phyloP scores from a whole-genome alignment of 169 alveolate species.

The Plasmodium adleri region DNA sequence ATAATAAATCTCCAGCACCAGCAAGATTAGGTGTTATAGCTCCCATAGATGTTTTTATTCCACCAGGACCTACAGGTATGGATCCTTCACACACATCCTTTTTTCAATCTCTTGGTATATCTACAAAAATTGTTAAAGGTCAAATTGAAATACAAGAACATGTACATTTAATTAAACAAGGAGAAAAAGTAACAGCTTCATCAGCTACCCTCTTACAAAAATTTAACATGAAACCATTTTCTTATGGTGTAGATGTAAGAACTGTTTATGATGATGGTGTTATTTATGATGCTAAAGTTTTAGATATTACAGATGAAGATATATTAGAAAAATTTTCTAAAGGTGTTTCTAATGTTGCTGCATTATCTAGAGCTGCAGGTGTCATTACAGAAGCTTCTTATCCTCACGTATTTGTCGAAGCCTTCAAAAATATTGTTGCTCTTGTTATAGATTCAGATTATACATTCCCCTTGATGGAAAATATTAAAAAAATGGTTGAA shows the following conservation, averaged over 20 bases:
- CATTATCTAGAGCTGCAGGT: constrained; percentile 94
- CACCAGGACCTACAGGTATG: constrained; percentile 99
- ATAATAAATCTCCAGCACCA: constrained; percentile 96
- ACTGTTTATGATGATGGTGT: constrained; percentile 96
- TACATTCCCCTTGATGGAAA: constrained; percentile 95
- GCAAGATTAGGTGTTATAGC: constrained; percentile 99
- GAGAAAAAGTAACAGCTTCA: constrained; percentile 97
- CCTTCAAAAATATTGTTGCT: constrained; percentile 97
- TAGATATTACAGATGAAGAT: constrained; percentile 95
- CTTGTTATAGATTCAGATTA: constrained; percentile 95
- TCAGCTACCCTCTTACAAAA: constrained; percentile 97
- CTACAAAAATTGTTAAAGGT: constrained; percentile 98
- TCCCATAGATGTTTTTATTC: constrained; percentile 97
- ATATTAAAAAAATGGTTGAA: constrained; percentile 92
- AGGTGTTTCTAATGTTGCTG: constrained; percentile 94
- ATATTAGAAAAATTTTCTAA: constrained; percentile 89
- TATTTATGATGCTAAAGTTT: constrained; percentile 94
- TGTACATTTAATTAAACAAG: constrained; percentile 94
- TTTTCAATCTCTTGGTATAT: constrained; percentile 99
- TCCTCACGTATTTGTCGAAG: constrained; percentile 95
- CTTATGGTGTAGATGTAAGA: constrained; percentile 95
- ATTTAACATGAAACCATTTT: constrained; percentile 97
- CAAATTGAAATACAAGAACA: constrained; percentile 97
- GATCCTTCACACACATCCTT: constrained; percentile 99
- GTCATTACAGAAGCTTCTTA: constrained; percentile 96